Conservation (phyloP, 176 grass and related monocot genomes). For the Paspalum notatum region DNA sequence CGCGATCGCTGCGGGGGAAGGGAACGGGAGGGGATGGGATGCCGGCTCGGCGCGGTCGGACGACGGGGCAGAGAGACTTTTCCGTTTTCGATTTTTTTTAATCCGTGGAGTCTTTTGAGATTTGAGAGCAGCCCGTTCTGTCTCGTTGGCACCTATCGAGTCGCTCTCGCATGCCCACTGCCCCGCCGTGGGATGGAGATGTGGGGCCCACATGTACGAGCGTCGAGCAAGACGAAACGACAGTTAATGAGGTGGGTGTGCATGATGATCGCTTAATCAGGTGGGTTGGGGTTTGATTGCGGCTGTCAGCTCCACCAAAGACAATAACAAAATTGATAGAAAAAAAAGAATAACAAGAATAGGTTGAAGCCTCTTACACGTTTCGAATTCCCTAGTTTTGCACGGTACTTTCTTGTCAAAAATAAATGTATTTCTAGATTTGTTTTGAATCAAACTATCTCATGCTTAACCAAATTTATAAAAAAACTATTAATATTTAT, state of each 20-base stretch:
- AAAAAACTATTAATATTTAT: too few relatives aligned
- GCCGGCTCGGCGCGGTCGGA: constrained; percentile 26
- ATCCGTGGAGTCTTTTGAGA: background rate
- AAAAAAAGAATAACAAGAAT: background rate
- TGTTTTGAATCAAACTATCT: too few relatives aligned
- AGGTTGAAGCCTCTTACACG: background rate
- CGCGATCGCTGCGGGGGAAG: constrained; percentile 41
- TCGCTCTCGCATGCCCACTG: background rate
- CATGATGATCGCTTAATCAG: background rate
- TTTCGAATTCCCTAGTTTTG: background rate
- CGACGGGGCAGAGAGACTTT: constrained; percentile 8
- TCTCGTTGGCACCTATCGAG: constrained; percentile 1
- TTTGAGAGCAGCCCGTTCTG: background rate
- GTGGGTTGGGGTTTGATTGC: background rate
- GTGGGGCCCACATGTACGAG: constrained; percentile 1
- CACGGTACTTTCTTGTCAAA: too few relatives aligned
- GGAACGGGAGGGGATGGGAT: background rate
- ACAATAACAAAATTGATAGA: too few relatives aligned
- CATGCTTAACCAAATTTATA: too few relatives aligned
- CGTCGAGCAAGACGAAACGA: background rate
- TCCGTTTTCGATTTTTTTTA: background rate
- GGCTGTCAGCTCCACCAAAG: background rate
- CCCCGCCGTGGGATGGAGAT: background rate
- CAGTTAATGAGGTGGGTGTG: background rate
- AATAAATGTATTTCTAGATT: too few relatives aligned